These are phyloP conservation scores for Hebeloma cylindrosporum DNA, from an alignment of 768 basidiomycete genomes.

Conservation along the genomic window DNA sequence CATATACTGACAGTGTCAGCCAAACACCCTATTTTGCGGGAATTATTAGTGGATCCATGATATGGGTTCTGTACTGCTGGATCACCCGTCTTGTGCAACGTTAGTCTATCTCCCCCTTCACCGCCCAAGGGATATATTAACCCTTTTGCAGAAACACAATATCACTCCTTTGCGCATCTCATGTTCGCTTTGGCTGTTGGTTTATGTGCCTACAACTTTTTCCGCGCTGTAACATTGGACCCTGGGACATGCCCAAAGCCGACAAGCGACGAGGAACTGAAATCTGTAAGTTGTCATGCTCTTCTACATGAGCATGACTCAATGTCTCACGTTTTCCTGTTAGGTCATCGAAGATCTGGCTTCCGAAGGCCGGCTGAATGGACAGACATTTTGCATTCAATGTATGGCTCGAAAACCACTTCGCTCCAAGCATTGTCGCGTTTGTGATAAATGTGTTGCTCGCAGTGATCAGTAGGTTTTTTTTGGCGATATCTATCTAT, in stretches of 20 bases:
- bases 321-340: not conserved
- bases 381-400: constrained; percentile 93
- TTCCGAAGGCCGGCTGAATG: constrained; percentile 84
- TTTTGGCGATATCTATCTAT: not conserved
- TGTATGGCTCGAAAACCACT: constrained; percentile 95
- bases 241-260: constrained; percentile 86
- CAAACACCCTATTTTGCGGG: constrained; percentile 92
- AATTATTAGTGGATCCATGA: constrained; percentile 80
- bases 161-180: constrained; percentile 74
- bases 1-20: constrained; percentile 80
- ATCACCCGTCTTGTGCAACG: constrained; percentile 71
- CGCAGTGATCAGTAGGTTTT: constrained; percentile 86
- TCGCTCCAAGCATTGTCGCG: constrained; percentile 92
- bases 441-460: constrained; percentile 87
- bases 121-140: not conserved
- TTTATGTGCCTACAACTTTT: constrained; percentile 86
- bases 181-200: constrained; percentile 68
- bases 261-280: constrained; percentile 80
- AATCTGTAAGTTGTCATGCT: constrained; percentile 56
- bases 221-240: constrained; percentile 84
- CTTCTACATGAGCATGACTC: not conserved
- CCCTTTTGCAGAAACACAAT: constrained; percentile 63
- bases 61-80: constrained; percentile 90
- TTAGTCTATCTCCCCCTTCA: constrained; percentile 32
- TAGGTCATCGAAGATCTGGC: constrained; percentile 92